Evolutionary conservation across 164 flowering plant genomes (phyloP), one percentile per base, ranked within the genome.

Genomic region (Amborella trichopoda): DNA sequence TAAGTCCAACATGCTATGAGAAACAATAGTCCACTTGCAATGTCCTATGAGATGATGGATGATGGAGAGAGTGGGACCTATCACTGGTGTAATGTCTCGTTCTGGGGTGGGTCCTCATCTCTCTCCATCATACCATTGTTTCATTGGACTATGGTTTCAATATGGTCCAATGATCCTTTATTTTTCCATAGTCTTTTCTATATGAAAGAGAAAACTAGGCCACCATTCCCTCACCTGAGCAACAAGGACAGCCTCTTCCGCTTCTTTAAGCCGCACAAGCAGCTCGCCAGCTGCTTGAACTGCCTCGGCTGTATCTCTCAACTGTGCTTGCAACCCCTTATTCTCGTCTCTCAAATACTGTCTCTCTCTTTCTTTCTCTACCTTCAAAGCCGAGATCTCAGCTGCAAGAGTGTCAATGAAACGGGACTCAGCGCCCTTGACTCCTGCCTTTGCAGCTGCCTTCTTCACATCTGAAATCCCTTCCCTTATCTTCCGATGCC

Each of bases 231-330:
- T 58, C 50, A 91, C 99, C 82, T 82, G 68, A 12, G 94, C 81
- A 53, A 66, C 60, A 38, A 65, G 62, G 52, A 72, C 67, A 34
- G 82, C 82, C 59, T 82, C 96, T 65, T 88, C 96, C 37, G 95
- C 82, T 68, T 91, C 95, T 64, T 82, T 88, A 26, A 91, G 85
- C 30, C 96, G 74, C 39, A 83, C 94, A 44, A 88, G 80, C 34
- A 93, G 63, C 57, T 91, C 99, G 9, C 99, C 91, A 33, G 99
- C 99, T 40, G 99, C 99, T 52, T 88, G 94, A 27, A 93, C 89
- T 52, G 99, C 96, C 61, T 91, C 99, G 52, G 89, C 96, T 30
- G 99, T 93, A 66, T 93, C 99, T 54, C 83, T 68, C 51, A 93
- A 55, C 59, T 93, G 96, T 53, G 89, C 66, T 46, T 78, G 86